Evolutionary conservation across 495 filamentous ascomycete species (phyloP), one percentile per base, ranked within the genome.

Genomic region (Aspergillus wentii): DNA sequence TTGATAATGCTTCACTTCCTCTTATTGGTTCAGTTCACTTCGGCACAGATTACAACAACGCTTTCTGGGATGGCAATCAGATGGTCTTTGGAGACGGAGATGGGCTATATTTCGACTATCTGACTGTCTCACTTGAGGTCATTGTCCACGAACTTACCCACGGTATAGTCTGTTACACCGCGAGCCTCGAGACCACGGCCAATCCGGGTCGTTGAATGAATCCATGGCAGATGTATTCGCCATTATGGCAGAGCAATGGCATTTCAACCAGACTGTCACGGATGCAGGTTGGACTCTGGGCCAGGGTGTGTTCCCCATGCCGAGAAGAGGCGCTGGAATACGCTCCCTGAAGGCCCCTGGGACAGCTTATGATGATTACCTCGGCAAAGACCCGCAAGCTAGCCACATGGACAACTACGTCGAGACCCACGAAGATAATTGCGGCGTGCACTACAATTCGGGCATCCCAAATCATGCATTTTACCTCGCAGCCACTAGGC

Each of bases 401-500:
- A 59, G 38, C 40, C 47, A 59, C 37, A 62, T 67, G 57, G 59
- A 52, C 28, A 46, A 64, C 17, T 68, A 57, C 50, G 6, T 25
- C 10, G 22, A 25, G 6, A 25, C 10, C 22, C 10, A 44, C 52
- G 34, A 19, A 21, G 21, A 62, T 48, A 3, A 11, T 18, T 64
- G 70, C 7, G 71, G 71, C 19, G 72, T 76, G 8, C 72, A 76
- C 49, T 46, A 68, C 23, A 71, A 66, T 52, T 76, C 72, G 21
- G 72, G 71, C 8, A 73, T 76, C 43, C 72, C 70, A 9, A 75
- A 76, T 54, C 56, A 59, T 30, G 72, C 71, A 8, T 76, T 76
- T 47, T 72, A 71, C 38, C 56, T 68, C 10, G 57, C 51, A 11
- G 43, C 68, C 7, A 51, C 57, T 8, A 60, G 51, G 15, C 60